phyloP scores from a whole-genome alignment of 257 asterid genomes.

The Haberlea rhodopensis region DNA sequence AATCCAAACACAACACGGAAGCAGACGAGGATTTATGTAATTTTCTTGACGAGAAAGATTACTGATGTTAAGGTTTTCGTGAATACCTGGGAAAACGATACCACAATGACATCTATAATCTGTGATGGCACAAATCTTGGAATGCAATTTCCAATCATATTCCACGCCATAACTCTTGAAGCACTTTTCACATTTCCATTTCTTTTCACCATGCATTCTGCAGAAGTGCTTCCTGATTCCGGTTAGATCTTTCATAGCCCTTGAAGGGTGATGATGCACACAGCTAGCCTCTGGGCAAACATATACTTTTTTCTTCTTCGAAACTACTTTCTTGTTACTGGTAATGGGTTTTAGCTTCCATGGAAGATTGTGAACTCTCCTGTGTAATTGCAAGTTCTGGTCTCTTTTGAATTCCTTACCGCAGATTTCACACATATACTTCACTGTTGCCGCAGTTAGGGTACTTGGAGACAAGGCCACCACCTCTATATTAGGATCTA shows the following conservation, averaged over 20 bases:
- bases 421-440: constrained; percentile 52
- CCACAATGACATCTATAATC: constrained; percentile 63
- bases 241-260: constrained; percentile 54
- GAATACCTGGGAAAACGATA: constrained; percentile 45
- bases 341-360: constrained; percentile 54
- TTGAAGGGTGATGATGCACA: constrained; percentile 48
- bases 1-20: too few species aligned
- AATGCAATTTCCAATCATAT: constrained; percentile 59
- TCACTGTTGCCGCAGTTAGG: constrained; percentile 39
- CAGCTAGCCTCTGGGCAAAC: constrained; percentile 51
- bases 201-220: constrained; percentile 56
- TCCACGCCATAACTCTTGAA: constrained; percentile 48
- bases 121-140: constrained; percentile 54
- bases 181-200: constrained; percentile 52
- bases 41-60: too few species aligned
- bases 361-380: constrained; percentile 53
- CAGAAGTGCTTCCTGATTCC: constrained; percentile 57
- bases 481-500: constrained; percentile 56
- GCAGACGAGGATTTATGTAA: too few species aligned
- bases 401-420: constrained; percentile 53
- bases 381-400: constrained; percentile 51
- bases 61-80: too few species aligned
- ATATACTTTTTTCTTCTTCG: constrained; percentile 39
- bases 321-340: constrained; percentile 30
- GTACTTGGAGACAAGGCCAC: constrained; percentile 49